Conservation (phyloP, 2,329 filamentous ascomycete species). For the Alternaria dauci region DNA sequence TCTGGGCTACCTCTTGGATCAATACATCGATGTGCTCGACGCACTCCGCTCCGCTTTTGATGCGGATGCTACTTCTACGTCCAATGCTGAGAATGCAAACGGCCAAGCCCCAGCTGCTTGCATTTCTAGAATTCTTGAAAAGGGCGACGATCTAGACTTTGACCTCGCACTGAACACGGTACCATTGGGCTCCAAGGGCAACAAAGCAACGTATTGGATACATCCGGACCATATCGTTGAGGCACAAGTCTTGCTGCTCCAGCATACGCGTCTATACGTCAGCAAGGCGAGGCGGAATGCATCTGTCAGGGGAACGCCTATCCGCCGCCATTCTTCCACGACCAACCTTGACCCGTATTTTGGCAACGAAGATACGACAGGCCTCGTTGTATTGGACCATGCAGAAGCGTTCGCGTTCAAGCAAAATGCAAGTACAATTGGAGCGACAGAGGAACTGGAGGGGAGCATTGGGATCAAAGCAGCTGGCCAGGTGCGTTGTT, state of each 20-base stretch:
- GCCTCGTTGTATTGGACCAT: conserved; percentile 59
- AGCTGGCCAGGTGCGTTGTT: conserved; percentile 47
- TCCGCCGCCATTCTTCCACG: conserved; percentile 37
- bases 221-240: conserved; percentile 64
- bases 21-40: conserved; percentile 59
- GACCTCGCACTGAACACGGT: conserved; percentile 59
- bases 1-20: conserved; percentile 61
- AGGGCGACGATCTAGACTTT: conserved; percentile 56
- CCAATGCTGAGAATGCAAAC: conserved; percentile 23
- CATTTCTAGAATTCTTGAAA: conserved; percentile 52
- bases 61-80: conserved; percentile 28
- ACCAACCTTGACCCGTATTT: conserved; percentile 35
- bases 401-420: conserved; percentile 56
- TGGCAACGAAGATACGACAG: conserved; percentile 49
- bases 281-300: conserved; percentile 28
- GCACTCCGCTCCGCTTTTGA: conserved; percentile 57
- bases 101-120: conserved; percentile 40
- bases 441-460: conserved; percentile 48
- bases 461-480: conserved; percentile 44
- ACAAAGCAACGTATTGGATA: conserved; percentile 62
- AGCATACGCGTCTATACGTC: conserved; percentile 56
- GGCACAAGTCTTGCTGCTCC: conserved; percentile 61
- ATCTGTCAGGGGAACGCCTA: conserved; percentile 34
- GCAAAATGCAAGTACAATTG: conserved; percentile 56
- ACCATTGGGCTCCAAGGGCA: conserved; percentile 56